These are phyloP conservation scores for Aspergillus coremiiformis DNA, from an alignment of 495 filamentous ascomycete genomes.

Conservation along the genomic window DNA sequence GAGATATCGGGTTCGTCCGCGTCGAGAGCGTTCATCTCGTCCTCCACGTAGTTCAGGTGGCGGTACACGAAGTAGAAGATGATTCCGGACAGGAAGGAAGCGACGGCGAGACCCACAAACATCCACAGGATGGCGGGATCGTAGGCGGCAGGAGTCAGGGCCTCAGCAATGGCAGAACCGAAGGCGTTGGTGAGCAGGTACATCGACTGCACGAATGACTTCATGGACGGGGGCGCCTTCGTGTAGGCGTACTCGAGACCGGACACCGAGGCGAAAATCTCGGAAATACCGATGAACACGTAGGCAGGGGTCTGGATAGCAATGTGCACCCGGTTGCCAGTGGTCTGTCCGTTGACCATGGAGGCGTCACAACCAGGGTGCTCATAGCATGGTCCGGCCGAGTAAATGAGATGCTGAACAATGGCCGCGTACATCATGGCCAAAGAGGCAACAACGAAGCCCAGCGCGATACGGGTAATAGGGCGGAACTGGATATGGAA, in stretches of 20 bases:
- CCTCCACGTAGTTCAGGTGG: constrained; percentile 39
- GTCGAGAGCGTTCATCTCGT: constrained; percentile 43
- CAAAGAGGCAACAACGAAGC: constrained; percentile 57
- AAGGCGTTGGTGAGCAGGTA: constrained; percentile 70
- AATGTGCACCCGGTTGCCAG: constrained; percentile 50
- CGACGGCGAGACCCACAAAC: constrained; percentile 54
- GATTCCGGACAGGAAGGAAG: constrained; percentile 35
- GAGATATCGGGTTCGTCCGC: constrained; percentile 17
- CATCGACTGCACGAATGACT: constrained; percentile 68
- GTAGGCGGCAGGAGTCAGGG: constrained; percentile 56
- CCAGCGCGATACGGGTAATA: constrained; percentile 66
- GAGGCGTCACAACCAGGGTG: constrained; percentile 29
- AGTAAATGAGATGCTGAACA: constrained; percentile 67
- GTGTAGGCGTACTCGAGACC: constrained; percentile 72
- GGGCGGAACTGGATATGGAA: constrained; percentile 60
- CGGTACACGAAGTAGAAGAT: constrained; percentile 41
- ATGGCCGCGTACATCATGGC: constrained; percentile 62
- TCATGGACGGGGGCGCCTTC: constrained; percentile 77
- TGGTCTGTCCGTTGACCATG: constrained; percentile 22
- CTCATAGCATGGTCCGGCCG: constrained; percentile 45
- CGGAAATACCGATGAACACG: constrained; percentile 62
- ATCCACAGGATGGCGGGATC: constrained; percentile 67
- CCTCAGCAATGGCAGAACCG: constrained; percentile 62
- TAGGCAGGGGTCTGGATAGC: constrained; percentile 65
- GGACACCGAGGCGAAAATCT: constrained; percentile 69